Percentiles rank a stretch among this genome's conserved stretches.
Conservation (phyloP, 75 land plant genomes). For the Gnetum montanum region DNA sequence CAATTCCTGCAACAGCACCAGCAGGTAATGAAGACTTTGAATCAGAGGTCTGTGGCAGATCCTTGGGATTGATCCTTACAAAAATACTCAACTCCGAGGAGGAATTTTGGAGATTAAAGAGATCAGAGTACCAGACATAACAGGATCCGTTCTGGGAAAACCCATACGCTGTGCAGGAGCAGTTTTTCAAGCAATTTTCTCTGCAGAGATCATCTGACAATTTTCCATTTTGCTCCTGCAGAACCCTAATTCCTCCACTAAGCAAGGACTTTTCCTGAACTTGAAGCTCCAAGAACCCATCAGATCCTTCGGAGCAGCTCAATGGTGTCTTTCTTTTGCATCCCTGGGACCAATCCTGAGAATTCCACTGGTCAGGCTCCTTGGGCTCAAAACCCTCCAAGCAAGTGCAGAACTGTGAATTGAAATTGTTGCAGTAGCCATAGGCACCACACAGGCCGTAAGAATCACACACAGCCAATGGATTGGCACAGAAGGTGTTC, state of each 20-base stretch:
- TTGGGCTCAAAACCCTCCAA: conserved; percentile 14
- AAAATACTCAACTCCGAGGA: neutral
- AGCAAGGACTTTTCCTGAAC: neutral
- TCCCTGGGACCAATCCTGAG: conserved; percentile 13
- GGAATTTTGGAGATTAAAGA: conserved; percentile 4
- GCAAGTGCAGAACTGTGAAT: conserved; percentile 13
- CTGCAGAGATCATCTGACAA: too few species aligned
- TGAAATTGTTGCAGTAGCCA: conserved; percentile 24
- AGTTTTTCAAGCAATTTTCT: conserved; percentile 20
- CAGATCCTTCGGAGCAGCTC: conserved; percentile 7
- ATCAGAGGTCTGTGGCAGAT: neutral
- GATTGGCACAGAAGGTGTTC: conserved; percentile 8
- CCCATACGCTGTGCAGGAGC: conserved; percentile 30
- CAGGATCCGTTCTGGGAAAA: neutral
- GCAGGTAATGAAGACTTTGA: too few species aligned
- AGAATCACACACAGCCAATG: conserved; percentile 30
- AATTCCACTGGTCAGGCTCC: conserved; percentile 10
- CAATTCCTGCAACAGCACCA: neutral
- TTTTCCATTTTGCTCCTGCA: too few species aligned
- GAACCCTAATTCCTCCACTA: too few species aligned
- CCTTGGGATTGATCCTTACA: neutral
- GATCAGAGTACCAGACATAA: conserved; percentile 7
- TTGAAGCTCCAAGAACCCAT: neutral
- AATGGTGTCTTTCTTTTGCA: conserved; percentile 11
- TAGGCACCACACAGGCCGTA: conserved; percentile 41